Evolutionary conservation across 768 basidiomycete species (phyloP).

Genomic region (Cyclocybe aegerita): DNA sequence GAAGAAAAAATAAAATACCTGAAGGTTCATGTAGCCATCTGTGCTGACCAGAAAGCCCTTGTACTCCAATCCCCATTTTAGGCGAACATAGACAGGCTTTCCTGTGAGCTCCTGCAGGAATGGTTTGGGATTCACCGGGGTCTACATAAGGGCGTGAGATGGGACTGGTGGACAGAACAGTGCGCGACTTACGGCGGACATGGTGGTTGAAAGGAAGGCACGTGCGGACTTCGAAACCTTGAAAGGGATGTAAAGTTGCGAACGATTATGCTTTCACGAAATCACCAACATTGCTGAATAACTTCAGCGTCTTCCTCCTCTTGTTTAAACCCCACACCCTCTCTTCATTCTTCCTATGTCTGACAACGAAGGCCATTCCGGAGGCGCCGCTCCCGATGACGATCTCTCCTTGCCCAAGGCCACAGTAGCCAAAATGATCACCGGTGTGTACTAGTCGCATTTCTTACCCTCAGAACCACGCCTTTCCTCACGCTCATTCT

Average conservation of each 20-base stretch:
- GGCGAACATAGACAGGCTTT: conserved; percentile 89
- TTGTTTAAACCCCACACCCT: background rate
- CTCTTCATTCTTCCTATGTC: conserved; percentile 57
- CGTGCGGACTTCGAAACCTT: conserved; percentile 38
- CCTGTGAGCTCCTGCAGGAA: conserved; percentile 98
- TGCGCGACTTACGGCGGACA: conserved; percentile 58
- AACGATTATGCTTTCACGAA: background rate
- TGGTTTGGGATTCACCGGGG: conserved; percentile 96
- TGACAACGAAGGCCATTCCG: conserved; percentile 80
- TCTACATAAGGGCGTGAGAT: conserved; percentile 52
- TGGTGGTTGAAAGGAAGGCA: conserved; percentile 47
- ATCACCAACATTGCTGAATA: background rate
- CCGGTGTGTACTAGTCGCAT: conserved; percentile 50
- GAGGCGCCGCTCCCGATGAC: conserved; percentile 72
- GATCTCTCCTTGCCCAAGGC: conserved; percentile 96
- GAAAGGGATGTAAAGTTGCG: background rate
- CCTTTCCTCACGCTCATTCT: conserved; percentile 7
- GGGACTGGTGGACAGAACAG: conserved; percentile 4
- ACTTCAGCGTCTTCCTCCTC: conserved; percentile 4
- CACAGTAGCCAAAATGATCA: conserved; percentile 96
- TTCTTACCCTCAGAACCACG: background rate
- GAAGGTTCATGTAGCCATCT: conserved; percentile 99
- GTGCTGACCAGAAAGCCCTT: conserved; percentile 99
- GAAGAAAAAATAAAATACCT: conserved; percentile 49
- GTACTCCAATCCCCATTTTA: conserved; percentile 99